Evolutionary conservation across 139 green algal species (phyloP).

Genomic region (Chlorella sp.): DNA sequence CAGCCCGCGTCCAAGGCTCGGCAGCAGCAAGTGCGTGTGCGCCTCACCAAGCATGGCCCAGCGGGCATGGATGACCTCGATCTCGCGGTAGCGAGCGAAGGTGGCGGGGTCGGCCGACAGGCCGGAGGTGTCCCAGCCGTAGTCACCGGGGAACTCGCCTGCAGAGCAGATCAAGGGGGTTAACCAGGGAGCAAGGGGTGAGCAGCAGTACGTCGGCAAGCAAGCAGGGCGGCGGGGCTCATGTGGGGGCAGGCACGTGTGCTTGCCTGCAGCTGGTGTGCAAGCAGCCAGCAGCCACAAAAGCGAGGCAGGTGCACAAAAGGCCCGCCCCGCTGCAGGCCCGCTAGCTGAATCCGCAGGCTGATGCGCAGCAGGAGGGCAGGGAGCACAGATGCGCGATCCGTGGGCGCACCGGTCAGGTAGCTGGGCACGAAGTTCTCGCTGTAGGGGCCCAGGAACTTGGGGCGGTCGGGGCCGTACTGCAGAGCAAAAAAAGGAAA

Average conservation of each 20-base stretch:
- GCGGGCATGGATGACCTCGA: slow-evolving; percentile 89
- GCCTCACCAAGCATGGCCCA: slow-evolving; percentile 92
- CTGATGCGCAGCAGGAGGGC: no score
- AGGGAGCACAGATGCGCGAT: neutral
- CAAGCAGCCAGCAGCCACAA: no score
- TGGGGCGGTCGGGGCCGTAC: slow-evolving; percentile 88
- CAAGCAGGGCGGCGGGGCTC: neutral
- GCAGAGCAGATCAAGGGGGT: neutral
- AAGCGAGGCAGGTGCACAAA: no score
- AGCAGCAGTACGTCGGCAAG: neutral
- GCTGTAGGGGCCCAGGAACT: slow-evolving; percentile 92
- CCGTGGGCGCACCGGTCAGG: slow-evolving; percentile 61
- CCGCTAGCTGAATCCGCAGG: no score
- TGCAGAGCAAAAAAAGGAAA: neutral
- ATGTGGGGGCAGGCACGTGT: no score
- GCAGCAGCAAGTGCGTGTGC: no score
- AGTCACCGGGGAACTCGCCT: slow-evolving; percentile 76
- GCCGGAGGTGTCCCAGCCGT: slow-evolving; percentile 84
- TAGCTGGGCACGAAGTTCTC: slow-evolving; percentile 66
- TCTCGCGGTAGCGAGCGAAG: slow-evolving; percentile 81
- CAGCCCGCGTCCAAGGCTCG: no score
- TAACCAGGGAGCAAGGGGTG: neutral
- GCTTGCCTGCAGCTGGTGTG: no score
- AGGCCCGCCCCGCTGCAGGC: neutral
- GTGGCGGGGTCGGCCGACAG: slow-evolving; percentile 89